Conservation (phyloP, 2,329 filamentous ascomycete genomes). For the Aspergillus sp. region DNA sequence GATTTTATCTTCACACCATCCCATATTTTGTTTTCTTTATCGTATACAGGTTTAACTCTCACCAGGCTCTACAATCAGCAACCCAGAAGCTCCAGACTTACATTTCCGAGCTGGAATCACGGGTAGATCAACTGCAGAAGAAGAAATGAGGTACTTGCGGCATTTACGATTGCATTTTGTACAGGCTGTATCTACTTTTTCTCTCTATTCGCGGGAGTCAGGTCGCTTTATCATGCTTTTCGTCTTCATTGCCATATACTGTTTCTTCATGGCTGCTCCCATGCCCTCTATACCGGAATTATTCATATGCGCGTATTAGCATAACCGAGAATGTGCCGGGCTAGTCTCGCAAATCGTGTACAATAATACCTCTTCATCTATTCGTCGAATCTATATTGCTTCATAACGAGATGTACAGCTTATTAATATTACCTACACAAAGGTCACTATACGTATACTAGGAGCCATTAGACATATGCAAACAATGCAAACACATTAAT, state of each 20-base stretch:
- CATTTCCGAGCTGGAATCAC: slow-evolving; percentile 77
- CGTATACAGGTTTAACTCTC: neutral
- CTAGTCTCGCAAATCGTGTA: neutral
- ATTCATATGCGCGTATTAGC: neutral
- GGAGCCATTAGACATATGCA: neutral
- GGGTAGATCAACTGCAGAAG: slow-evolving; percentile 67
- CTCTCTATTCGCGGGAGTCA: neutral
- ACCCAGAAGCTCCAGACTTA: slow-evolving; percentile 85
- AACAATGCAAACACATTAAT: neutral
- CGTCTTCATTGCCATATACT: neutral
- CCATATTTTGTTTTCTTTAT: neutral
- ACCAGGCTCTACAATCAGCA: slow-evolving; percentile 80
- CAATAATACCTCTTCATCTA: neutral
- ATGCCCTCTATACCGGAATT: neutral
- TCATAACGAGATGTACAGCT: neutral
- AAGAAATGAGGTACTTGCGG: slow-evolving; percentile 54
- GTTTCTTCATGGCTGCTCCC: neutral
- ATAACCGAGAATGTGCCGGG: neutral
- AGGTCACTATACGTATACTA: too few species aligned
- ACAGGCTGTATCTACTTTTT: slow-evolving; percentile 6
- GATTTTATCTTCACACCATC: slow-evolving; percentile 39
- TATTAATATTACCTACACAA: too few species aligned
- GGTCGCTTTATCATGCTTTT: neutral
- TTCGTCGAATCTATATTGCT: neutral
- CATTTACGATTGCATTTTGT: slow-evolving; percentile 3